Conservation (phyloP, 2,329 filamentous ascomycete genomes). For the Hypoxylon sp. region DNA sequence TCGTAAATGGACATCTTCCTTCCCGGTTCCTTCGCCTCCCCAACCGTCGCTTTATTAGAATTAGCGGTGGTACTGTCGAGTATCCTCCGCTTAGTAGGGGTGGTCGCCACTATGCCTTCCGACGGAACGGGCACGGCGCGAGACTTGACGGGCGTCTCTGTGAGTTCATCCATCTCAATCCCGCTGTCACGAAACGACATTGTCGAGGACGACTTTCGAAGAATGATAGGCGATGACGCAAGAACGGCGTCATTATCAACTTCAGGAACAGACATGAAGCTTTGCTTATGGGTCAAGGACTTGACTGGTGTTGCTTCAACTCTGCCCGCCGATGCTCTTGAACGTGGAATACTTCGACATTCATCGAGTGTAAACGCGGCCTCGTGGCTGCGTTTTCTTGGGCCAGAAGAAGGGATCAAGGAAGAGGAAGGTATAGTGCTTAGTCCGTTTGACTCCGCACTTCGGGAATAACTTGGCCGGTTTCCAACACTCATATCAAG, state of each 20-base stretch:
- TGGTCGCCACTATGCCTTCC: constrained; percentile 42
- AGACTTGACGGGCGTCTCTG: constrained; percentile 56
- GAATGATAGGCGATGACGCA: constrained; percentile 50
- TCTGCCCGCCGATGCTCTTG: constrained; percentile 38
- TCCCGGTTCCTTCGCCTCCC: constrained; percentile 34
- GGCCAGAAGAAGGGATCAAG: constrained; percentile 59
- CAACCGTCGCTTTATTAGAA: neutral
- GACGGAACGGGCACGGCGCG: constrained; percentile 41
- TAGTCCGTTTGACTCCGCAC: constrained; percentile 36
- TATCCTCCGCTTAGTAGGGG: constrained; percentile 44
- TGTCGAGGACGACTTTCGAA: constrained; percentile 43
- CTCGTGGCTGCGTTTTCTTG: constrained; percentile 51
- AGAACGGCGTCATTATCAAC: constrained; percentile 48
- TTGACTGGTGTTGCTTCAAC: constrained; percentile 47
- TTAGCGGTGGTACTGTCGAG: constrained; percentile 13
- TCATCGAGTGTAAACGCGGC: constrained; percentile 50
- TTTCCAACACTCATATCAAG: constrained; percentile 48
- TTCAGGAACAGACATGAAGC: constrained; percentile 43
- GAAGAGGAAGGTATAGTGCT: constrained; percentile 55
- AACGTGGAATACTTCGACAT: constrained; percentile 49
- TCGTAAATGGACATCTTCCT: constrained; percentile 64
- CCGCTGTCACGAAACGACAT: constrained; percentile 48
- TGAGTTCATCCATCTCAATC: constrained; percentile 45
- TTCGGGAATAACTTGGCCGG: constrained; percentile 49
- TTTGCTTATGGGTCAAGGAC: constrained; percentile 29